Evolutionary conservation across 257 asterid genomes (phyloP), one percentile per base, ranked within the genome.

Genomic region (Capsicum baccatum): DNA sequence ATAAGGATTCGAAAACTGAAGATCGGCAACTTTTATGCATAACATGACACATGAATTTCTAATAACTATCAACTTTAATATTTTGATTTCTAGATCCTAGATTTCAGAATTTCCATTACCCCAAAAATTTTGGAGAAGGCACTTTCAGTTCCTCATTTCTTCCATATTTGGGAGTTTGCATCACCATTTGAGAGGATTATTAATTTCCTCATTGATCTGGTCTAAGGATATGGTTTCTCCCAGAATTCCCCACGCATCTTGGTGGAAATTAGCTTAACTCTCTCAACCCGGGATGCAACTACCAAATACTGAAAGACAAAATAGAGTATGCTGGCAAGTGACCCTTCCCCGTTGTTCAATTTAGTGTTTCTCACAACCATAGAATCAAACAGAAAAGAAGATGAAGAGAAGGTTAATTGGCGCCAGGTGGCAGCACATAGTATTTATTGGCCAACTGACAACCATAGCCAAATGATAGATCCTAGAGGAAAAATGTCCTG

Each of bases 201-300:
- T 48, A 0, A 44, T 47, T 10, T 73, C 39, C 80, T 47, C 80
- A 48, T 13, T 13, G n/a, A 73, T 73, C 59, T 50, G 56, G 79
- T 11, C 17, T 47, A 73, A n/a, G 80, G 7, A 11, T 47, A 73
- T 47, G 80, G 80, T 47, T n/a, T 73, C 59, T 73, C 80, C 59
- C 80, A 73, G n/a, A 73, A 3, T 47, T 70, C 79, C 44, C 8
- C 57, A 44, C 57, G 9, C 56, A 70, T 70, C 79, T 44, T 70
- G 78, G 56, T 4, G 56, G 9, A 70, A 42, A 17, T 70, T 70
- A 70, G 11, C 57, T 42, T 17, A 69, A 69, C 42, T 11, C 39
- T 44, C 37, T 12, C 35, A n/a, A 71, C n/a, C 57, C 57, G 10
- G 57, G 37, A 71, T 10, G 79, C 79, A 44, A 47, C 37, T 63